Base-by-base conservation (phyloP, 495 filamentous ascomycete genomes). In the Echria macrotheca region DNA sequence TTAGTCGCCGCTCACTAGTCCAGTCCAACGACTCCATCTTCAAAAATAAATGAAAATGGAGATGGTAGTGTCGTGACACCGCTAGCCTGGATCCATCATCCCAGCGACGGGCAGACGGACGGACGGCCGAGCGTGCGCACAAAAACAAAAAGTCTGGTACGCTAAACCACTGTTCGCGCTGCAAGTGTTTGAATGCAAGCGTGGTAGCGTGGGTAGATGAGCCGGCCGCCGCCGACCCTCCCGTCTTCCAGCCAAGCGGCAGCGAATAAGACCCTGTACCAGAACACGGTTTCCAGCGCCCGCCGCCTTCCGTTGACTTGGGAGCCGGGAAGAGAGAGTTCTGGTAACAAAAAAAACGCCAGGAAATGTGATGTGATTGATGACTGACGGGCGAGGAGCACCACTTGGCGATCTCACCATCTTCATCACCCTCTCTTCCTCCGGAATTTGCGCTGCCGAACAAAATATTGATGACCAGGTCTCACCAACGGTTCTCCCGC, bases 191-290 rank as follows among this genome's bases (percentile, higher is more conserved):
- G 12, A 31, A 25, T 8, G 11, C 15, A 11, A 9, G 19, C 19
- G 19, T 28, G 21, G 4, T 1, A 17, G 29, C 35, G 44, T 46
- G 14, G 18, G 9, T 23, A 21, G 31, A 25, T 23, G 11, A 26
- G 10, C 12, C 41, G 14, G 28, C n/a, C 21, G 40, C 21, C 19
- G 40, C 40, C 40, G 7, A n/a, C 19, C 22, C 40, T 45, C 37
- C 37, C 38, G 38, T 41, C 22, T 47, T 36, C 44, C 44, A 47
- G 19, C 44, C 14, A 38, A 38, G 35, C 46, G 46, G 33, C 46
- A 48, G 32, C 46, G 46, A 48, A 48, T 48, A 26, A 48, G 25
- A 48, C 33, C 21, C n/a, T 25, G 36, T 40, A 48, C 46, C 46
- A 48, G 22, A 39, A 18, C 36, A 39, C 36, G 36, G 12, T 19